Evolutionary conservation across 352 stramenopile species (phyloP).

Genomic region (Phytophthora hybrid): DNA sequence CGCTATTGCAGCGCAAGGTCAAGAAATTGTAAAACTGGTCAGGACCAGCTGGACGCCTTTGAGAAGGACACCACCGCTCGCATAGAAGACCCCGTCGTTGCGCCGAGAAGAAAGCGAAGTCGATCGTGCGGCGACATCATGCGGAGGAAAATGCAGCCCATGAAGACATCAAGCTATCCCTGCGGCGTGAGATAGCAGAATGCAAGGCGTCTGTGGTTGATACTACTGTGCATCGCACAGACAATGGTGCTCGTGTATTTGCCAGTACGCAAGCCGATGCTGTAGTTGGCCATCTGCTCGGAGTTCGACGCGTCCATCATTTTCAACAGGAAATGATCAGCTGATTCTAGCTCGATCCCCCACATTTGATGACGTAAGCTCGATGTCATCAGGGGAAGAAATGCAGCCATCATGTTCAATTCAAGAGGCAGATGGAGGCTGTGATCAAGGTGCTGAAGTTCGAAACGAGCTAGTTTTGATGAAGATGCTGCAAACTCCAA

Average conservation of each 20-base stretch:
- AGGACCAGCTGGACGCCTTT: neutral
- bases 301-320: neutral
- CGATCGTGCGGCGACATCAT: conserved; percentile 10
- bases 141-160: conserved; percentile 5
- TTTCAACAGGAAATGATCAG: neutral
- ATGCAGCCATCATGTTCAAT: neutral
- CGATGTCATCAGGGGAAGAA: neutral
- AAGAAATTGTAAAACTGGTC: conserved; percentile 1
- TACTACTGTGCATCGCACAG: neutral
- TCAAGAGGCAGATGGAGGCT: neutral
- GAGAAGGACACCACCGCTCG: neutral
- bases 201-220: neutral
- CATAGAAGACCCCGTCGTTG: neutral
- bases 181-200: neutral
- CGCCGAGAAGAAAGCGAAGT: conserved; percentile 17
- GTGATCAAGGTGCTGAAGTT: neutral
- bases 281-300: neutral
- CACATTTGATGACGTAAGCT: neutral
- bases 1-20: neutral
- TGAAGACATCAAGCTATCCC: neutral
- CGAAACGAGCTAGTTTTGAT: neutral
- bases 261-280: neutral
- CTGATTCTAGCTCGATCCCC: neutral
- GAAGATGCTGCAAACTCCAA: neutral
- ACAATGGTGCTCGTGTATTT: neutral